These are phyloP conservation scores for Calendula officinalis DNA, from an alignment of 129 eudicot genomes.

Conservation along the genomic window DNA sequence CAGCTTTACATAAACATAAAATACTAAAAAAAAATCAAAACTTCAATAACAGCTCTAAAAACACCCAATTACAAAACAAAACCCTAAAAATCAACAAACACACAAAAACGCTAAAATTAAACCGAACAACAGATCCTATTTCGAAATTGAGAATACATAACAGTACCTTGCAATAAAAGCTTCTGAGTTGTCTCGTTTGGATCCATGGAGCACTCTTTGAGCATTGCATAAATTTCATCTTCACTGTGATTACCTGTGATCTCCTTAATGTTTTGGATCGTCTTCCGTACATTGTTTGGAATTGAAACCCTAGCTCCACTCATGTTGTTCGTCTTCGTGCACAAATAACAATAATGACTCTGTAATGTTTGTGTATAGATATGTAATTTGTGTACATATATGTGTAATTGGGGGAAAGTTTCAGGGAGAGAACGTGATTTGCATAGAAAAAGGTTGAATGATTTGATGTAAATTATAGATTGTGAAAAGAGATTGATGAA, in stretches of 20 bases:
- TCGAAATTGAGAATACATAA: not conserved
- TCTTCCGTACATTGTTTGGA: constrained; percentile 58
- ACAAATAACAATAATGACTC: constrained; percentile 18
- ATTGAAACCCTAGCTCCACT: constrained; percentile 66
- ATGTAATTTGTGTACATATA: constrained; percentile 9
- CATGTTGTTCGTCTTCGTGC: constrained; percentile 29
- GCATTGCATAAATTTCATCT: constrained; percentile 86
- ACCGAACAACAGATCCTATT: constrained; percentile 18
- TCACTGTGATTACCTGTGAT: constrained; percentile 77
- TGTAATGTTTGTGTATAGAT: constrained; percentile 13
- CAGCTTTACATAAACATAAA: constrained; percentile 1
- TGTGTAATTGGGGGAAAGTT: constrained; percentile 11
- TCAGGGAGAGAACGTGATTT: constrained; percentile 19
- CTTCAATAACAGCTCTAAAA: constrained; percentile 13
- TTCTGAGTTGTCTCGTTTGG: constrained; percentile 88
- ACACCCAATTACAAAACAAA: constrained; percentile 18
- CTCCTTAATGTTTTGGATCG: constrained; percentile 89
- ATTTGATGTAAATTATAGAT: constrained; percentile 5
- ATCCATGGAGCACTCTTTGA: constrained; percentile 87
- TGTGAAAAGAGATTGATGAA: constrained; percentile 15
- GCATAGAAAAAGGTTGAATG: constrained; percentile 15
- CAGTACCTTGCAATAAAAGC: constrained; percentile 69
- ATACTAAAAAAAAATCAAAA: constrained; percentile 7
- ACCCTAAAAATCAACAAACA: not conserved
- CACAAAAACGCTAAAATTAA: not conserved